These are phyloP conservation scores for Acacia concinna DNA, from an alignment of 331 rosid species.

Conservation along the genomic window DNA sequence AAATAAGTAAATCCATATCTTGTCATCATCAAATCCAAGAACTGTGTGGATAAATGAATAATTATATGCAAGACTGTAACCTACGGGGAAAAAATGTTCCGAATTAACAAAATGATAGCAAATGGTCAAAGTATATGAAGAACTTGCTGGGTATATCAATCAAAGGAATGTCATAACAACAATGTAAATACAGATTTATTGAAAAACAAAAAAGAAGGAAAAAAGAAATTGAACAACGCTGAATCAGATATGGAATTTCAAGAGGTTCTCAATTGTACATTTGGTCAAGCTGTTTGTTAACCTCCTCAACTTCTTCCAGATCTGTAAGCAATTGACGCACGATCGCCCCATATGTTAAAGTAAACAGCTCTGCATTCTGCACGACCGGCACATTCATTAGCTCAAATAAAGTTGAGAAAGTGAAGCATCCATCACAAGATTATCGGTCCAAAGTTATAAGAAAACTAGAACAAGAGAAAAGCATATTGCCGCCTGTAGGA, in stretches of 20 bases:
- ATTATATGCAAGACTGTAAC: neutral
- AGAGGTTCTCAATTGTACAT: slow-evolving; percentile 49
- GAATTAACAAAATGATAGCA: neutral
- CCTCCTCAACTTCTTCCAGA: slow-evolving; percentile 98
- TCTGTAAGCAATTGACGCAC: slow-evolving; percentile 98
- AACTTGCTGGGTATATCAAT: neutral
- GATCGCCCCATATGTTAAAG: slow-evolving; percentile 90
- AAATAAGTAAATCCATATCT: neutral
- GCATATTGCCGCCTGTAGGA: neutral
- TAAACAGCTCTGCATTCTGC: slow-evolving; percentile 94
- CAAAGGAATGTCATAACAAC: neutral
- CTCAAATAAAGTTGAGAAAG: neutral
- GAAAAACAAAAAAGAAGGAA: neutral
- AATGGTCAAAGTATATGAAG: neutral
- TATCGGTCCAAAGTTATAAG: neutral
- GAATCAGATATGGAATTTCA: neutral
- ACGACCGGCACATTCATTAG: neutral
- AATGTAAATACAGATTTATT: neutral
- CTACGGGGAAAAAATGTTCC: neutral
- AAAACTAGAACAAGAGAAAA: neutral
- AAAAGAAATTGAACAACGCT: neutral
- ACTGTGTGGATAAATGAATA: neutral
- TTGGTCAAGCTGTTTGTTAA: slow-evolving; percentile 97
- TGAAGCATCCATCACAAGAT: neutral
- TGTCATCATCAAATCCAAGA: neutral